Evolutionary conservation across 495 filamentous ascomycete species (phyloP), one percentile per base, ranked within the genome.

Genomic region (Penicillium canariense): DNA sequence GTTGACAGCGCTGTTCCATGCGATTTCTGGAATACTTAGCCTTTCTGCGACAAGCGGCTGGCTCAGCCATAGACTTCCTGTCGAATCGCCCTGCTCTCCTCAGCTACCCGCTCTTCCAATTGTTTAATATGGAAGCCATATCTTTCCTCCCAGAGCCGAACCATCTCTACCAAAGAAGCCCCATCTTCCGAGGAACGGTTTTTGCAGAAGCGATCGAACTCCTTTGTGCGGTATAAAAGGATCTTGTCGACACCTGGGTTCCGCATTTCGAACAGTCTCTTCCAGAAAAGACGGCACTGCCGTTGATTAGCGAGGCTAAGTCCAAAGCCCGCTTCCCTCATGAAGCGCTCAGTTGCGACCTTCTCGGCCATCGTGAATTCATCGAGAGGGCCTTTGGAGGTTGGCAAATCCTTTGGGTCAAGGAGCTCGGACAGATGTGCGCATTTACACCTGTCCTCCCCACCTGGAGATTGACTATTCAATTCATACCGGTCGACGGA

Each of bases 341-440:
- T 52, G 17, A 44, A 45, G 3, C 39, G 50, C 28, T 52, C 50
- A 30, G 50, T 52, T 12, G 50, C 39, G 38, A 52, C 50, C 39
- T 52, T 52, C 39, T 52, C 50, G 6, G 50, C 50, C 15, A 45
- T 44, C 11, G 27, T 52, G 2, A 52, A 52, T 31, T 52, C 39
- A 52, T 52, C 28, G 10, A 52, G 50, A 52, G 50, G 39, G 14
- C 50, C 39, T 45, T 17, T 36, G 26, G 50, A 23, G 38, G 28
- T 52, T 45, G 39, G 50, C 18, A 52, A n/a, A 52, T 28, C 27
- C 39, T 52, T 44, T 7, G 4, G 35, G 20, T 38, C 35, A 8
- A 38, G 35, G 17, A 38, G 15, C 1, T 38, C 35, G n/a, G n/a
- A n/a, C n/a, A n/a, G n/a, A n/a, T n/a, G n/a, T n/a, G n/a, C n/a